These are phyloP conservation scores for Lecanicillium sp. DNA, from an alignment of 2,329 filamentous ascomycete species.

Conservation along the genomic window DNA sequence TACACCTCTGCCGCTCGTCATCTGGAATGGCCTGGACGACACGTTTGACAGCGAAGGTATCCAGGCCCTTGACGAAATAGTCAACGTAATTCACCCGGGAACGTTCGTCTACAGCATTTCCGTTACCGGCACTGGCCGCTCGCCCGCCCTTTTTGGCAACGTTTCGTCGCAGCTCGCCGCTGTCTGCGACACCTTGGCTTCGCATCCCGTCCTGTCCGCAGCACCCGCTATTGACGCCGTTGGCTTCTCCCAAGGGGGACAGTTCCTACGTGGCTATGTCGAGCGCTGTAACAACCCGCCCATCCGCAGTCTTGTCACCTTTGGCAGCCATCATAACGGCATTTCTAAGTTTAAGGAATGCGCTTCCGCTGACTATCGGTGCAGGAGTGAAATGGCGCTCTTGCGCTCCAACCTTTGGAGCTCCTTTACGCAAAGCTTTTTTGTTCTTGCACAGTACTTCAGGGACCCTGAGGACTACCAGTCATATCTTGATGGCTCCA, in stretches of 20 bases:
- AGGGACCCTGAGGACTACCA: slow-evolving; percentile 57
- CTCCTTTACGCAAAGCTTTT: slow-evolving; percentile 62
- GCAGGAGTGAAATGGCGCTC: slow-evolving; percentile 69
- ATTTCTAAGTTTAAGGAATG: slow-evolving; percentile 78
- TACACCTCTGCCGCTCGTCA: slow-evolving; percentile 74
- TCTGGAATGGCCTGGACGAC: slow-evolving; percentile 85
- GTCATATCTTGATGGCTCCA: slow-evolving; percentile 71
- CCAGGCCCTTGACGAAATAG: slow-evolving; percentile 59
- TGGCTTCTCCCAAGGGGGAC: slow-evolving; percentile 91
- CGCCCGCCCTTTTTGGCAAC: slow-evolving; percentile 86
- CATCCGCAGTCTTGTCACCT: slow-evolving; percentile 74
- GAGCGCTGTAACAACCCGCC: slow-evolving; percentile 76
- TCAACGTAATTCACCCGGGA: slow-evolving; percentile 65
- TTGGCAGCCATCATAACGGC: slow-evolving; percentile 86
- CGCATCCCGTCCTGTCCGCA: slow-evolving; percentile 70
- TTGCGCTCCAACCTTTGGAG: slow-evolving; percentile 76
- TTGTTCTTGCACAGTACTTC: slow-evolving; percentile 95
- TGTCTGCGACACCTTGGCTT: slow-evolving; percentile 70
- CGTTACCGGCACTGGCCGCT: slow-evolving; percentile 64
- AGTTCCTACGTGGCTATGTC: slow-evolving; percentile 84
- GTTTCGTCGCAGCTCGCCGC: slow-evolving; percentile 66
- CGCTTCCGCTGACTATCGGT: slow-evolving; percentile 65
- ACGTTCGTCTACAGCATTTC: slow-evolving; percentile 77
- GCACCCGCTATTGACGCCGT: slow-evolving; percentile 81
- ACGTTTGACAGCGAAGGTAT: slow-evolving; percentile 71